These are phyloP conservation scores for Suillus paluster DNA, from an alignment of 768 basidiomycete species.

Conservation along the genomic window DNA sequence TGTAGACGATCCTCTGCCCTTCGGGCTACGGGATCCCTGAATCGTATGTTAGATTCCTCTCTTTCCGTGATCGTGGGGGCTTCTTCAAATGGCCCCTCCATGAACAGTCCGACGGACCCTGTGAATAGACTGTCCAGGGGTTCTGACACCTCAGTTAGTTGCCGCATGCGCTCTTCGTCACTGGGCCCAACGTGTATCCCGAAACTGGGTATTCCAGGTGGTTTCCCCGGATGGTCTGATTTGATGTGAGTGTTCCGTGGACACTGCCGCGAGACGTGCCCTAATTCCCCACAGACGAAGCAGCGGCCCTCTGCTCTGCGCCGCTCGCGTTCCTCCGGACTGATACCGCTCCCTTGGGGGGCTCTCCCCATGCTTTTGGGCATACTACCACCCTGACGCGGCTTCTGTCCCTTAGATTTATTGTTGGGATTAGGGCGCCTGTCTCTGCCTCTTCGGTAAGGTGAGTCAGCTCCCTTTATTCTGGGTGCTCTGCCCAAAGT, in stretches of 20 bases:
- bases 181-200: background rate
- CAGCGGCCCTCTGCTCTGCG: slow-evolving; percentile 26
- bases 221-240: background rate
- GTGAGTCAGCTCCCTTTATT: no score
- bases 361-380: no score
- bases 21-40: no score
- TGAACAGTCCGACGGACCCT: background rate
- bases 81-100: background rate
- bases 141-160: background rate
- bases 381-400: no score
- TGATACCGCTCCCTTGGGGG: background rate
- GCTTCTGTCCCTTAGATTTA: no score
- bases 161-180: background rate
- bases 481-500: no score
- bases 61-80: no score
- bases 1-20: no score
- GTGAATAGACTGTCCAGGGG: background rate
- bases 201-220: background rate
- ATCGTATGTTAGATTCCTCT: no score
- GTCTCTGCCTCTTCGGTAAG: no score
- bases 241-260: slow-evolving; percentile 23
- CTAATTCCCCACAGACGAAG: no score
- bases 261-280: slow-evolving; percentile 35
- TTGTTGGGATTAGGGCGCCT: no score
- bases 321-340: background rate